Conservation (phyloP, 495 filamentous ascomycete genomes). For the Penicillium silybi region DNA sequence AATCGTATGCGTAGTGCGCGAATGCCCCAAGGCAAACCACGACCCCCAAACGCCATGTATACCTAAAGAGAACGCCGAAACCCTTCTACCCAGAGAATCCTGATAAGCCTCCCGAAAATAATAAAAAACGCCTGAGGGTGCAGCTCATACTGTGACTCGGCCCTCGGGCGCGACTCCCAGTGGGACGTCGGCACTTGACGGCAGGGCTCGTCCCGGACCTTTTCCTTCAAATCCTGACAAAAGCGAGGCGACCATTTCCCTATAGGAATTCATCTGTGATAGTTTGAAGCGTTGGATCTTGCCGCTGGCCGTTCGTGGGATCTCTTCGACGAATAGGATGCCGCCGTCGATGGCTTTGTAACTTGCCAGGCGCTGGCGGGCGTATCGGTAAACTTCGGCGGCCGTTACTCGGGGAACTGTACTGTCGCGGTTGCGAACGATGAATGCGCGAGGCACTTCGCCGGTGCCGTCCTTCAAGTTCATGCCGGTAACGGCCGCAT, state of each 20-base stretch:
- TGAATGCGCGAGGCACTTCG: conserved; percentile 70
- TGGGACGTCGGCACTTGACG: conserved; percentile 10
- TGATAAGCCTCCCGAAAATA: background rate
- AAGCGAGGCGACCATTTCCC: conserved; percentile 42
- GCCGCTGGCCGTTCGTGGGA: conserved; percentile 74
- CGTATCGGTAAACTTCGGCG: conserved; percentile 58
- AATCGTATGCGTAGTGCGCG: background rate
- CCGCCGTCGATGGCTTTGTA: conserved; percentile 72
- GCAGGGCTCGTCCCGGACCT: conserved; percentile 1
- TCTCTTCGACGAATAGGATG: conserved; percentile 65
- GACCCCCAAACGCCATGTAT: background rate
- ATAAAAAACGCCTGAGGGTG: background rate
- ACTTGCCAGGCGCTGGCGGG: conserved; percentile 54
- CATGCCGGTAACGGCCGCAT: conserved; percentile 78
- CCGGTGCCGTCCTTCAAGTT: conserved; percentile 47
- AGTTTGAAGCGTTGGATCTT: conserved; percentile 65
- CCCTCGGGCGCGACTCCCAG: conserved; percentile 8
- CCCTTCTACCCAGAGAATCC: background rate
- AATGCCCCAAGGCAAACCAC: background rate
- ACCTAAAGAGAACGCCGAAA: background rate
- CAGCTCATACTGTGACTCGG: conserved; percentile 7
- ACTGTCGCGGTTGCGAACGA: conserved; percentile 49
- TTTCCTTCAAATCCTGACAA: conserved; percentile 29
- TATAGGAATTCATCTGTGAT: conserved; percentile 43
- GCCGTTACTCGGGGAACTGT: conserved; percentile 36